Conservation (phyloP, 805 yeast species). For the Candida andamanensis region DNA sequence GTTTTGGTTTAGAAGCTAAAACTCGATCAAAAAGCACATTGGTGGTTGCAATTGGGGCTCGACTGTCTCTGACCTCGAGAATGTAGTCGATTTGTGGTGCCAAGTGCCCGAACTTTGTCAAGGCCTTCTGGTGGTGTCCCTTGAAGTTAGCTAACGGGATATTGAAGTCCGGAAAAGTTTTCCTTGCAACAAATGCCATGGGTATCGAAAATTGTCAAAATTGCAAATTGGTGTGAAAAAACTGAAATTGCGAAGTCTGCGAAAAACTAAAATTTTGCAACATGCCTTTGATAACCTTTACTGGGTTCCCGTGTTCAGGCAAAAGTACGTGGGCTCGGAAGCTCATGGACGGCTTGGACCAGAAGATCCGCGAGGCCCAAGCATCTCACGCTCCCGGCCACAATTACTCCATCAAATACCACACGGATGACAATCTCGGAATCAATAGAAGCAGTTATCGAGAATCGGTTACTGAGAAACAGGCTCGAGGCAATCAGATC, state of each 20-base stretch:
- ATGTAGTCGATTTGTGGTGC: slow-evolving; percentile 80
- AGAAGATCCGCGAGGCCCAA: slow-evolving; percentile 35
- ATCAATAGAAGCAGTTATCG: slow-evolving; percentile 62
- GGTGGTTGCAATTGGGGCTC: slow-evolving; percentile 84
- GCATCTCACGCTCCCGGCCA: slow-evolving; percentile 43
- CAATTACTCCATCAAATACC: slow-evolving; percentile 57
- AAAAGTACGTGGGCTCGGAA: slow-evolving; percentile 69
- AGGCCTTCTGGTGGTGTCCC: slow-evolving; percentile 85
- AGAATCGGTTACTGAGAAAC: slow-evolving; percentile 73
- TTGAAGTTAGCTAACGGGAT: slow-evolving; percentile 74
- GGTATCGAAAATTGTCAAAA: not conserved
- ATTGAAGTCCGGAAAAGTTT: slow-evolving; percentile 66
- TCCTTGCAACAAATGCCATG: slow-evolving; percentile 60
- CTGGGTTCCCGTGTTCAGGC: slow-evolving; percentile 86
- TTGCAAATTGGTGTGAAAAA: not conserved
- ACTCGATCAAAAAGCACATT: slow-evolving; percentile 73
- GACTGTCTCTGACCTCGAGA: slow-evolving; percentile 78
- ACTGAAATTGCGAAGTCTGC: not conserved
- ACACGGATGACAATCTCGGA: slow-evolving; percentile 75
- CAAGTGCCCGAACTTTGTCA: slow-evolving; percentile 57
- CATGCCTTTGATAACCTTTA: slow-evolving; percentile 82
- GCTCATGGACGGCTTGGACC: slow-evolving; percentile 45
- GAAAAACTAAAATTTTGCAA: slow-evolving; percentile 1
- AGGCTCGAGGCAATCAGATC: slow-evolving; percentile 77
- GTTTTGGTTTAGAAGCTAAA: slow-evolving; percentile 47